These are phyloP conservation scores for Geranomyces michiganensis DNA, from an alignment of 192 early-diverging fungal genomes.

Conservation along the genomic window DNA sequence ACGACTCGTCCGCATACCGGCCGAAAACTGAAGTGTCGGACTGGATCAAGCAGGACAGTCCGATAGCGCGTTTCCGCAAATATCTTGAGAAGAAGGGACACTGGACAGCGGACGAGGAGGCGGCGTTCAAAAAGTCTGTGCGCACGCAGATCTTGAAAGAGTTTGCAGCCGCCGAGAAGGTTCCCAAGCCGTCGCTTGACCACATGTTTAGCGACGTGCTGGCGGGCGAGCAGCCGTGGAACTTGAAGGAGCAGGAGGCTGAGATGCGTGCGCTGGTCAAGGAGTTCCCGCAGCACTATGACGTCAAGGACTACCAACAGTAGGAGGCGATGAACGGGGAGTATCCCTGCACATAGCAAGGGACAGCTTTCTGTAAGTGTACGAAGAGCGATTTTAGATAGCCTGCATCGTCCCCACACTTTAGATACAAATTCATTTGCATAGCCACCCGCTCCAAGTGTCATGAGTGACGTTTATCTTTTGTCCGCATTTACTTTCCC, in stretches of 20 bases:
- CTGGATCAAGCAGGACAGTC: conserved; percentile 86
- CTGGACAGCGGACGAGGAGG: conserved; percentile 80
- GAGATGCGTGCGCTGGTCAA: conserved; percentile 78
- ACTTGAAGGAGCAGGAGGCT: conserved; percentile 74
- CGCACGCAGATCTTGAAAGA: conserved; percentile 75
- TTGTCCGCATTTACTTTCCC: no score
- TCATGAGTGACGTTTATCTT: no score
- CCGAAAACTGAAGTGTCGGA: conserved; percentile 88
- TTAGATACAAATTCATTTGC: no score
- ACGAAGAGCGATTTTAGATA: no score
- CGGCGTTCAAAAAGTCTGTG: conserved; percentile 59
- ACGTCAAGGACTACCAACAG: conserved; percentile 19
- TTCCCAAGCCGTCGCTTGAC: conserved; percentile 82
- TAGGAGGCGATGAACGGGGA: neutral
- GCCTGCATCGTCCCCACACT: no score
- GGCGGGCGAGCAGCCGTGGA: conserved; percentile 73
- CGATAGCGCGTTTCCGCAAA: conserved; percentile 84
- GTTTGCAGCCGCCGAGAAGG: conserved; percentile 84
- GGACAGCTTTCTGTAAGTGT: no score
- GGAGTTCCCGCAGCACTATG: conserved; percentile 84
- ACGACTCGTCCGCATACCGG: conserved; percentile 95
- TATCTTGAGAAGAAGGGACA: conserved; percentile 84
- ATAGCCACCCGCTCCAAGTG: no score
- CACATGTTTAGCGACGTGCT: conserved; percentile 95
- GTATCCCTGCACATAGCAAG: no score